Base-by-base conservation (phyloP, 106 monocot genomes). In the Amphibolis antarctica region DNA sequence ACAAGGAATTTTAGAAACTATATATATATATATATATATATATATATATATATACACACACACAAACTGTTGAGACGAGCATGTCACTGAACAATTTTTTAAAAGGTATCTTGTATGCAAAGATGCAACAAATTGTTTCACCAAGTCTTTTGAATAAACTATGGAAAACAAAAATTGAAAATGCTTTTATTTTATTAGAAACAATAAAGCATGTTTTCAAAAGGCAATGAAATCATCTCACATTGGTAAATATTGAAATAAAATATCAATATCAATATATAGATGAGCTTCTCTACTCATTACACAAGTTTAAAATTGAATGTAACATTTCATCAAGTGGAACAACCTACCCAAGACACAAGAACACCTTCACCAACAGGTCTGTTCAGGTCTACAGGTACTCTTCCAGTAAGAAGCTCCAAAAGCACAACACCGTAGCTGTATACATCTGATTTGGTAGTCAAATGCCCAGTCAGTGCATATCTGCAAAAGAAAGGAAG, bases 381-480 rank as follows among this genome's bases (percentile, higher is more conserved):
- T 75, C 82, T 82, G 26, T 88, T 98, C 85, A 81, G 87, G 56
- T 98, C 98, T n/a, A 98, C 96, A 44, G 98, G 98, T 64, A 98
- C 77, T 64, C 98, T 77, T 26, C 98, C 98, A 12, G 91, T 91
- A 70, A 98, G 86, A 74, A 98, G 82, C 71, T 98, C 98, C 69
- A 98, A 74, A 22, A 98, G 79, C 53, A 98, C 98, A 52, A 98
- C 86, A 25, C 98, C 98, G 67, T 87, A 98, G 69, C 98, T 91
- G 56, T 98, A 98, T n/a, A 91, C 98, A 83, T 91, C 98, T 75
- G 98, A 98, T 79, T 98, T 98, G 18, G 98, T 91, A 19, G 98
- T 98, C 76, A 98, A 83, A 78, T 91, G 90, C 22, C 91, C 98
- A 46, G 98, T 91, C 62, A 91, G 64, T 4, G 98, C 98, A 87